Percentiles rank a stretch among this genome's conserved stretches.
Evolutionary conservation across 371 early-diverging fungal genomes (phyloP).

Genomic region (Rhizopus stolonifer): DNA sequence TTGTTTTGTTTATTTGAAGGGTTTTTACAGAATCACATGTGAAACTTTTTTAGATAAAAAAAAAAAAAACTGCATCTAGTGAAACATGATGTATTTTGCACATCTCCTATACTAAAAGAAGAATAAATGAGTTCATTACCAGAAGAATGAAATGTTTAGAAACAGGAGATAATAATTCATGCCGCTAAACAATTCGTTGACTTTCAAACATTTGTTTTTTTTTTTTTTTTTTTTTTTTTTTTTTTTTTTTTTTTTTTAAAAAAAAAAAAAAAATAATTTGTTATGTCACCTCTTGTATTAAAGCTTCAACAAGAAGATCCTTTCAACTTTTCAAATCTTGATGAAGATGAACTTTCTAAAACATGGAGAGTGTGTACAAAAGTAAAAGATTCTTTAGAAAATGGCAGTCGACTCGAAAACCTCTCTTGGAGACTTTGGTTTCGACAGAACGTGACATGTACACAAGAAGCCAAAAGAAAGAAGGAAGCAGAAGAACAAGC

Average conservation of each 20-base stretch:
- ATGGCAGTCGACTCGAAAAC: conserved; percentile 85
- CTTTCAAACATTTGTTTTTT: neutral
- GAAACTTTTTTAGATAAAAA: no score
- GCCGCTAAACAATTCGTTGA: no score
- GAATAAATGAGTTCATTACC: no score
- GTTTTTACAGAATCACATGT: no score
- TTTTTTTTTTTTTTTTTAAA: conserved; percentile 2
- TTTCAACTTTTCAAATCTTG: conserved; percentile 66
- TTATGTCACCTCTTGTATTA: conserved; percentile 75
- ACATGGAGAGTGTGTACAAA: conserved; percentile 88
- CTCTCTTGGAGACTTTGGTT: conserved; percentile 90
- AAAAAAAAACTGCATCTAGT: no score
- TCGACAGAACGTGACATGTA: conserved; percentile 61
- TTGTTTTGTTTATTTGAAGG: no score
- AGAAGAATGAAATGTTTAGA: no score
- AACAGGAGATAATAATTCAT: no score
- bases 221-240: conserved; percentile 2
- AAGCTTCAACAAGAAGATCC: conserved; percentile 63
- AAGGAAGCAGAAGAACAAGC: conserved; percentile 2
- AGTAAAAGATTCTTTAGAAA: conserved; percentile 86
- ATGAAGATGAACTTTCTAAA: conserved; percentile 72
- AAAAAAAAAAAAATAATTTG: no score
- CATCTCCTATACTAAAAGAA: no score
- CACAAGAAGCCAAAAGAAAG: conserved; percentile 16
- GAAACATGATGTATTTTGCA: no score